Base-by-base conservation (phyloP, 176 grass and related monocot genomes). In the Dendrocalamus sinicus region DNA sequence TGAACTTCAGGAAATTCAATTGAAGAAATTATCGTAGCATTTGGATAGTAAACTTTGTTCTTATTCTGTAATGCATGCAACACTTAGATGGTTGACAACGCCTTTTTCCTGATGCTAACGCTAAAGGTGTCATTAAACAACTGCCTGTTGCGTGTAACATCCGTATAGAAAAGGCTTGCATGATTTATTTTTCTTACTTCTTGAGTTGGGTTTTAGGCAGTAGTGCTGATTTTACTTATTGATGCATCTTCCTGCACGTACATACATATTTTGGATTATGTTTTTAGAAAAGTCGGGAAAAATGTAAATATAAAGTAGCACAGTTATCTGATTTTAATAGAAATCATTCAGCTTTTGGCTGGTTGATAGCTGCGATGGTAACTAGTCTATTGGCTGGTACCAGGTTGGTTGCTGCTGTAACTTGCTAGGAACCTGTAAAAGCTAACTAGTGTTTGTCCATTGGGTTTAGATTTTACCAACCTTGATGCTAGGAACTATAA, bases 401-500 rank as follows among this genome's bases (percentile, higher is more conserved):
- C 65, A 9, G 13, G 32, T 67, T 39, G 65, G 32, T 67, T 67
- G 15, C 32, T 19, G 58, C 58, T 60, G 58, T 58, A 58, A n/a
- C 55, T 61, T 4, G n/a, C n/a, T 11, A 24, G n/a, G 24, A 67
- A 67, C 28, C 26, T 52, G 12, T 81, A 53, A 51, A 43, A 69
- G 45, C 30, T 12, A 67, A 14, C 48, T 81, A 41, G 32, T 53
- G 48, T 8, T 8, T 48, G 19, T 39, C n/a, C 15, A 64, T 30
- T 79, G 11, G 58, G 9, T 79, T 79, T 63, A 47, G 41, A 79
- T 79, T 64, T 46, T 47, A 78, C 40, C 12, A 79, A 79, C 16
- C 24, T 79, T 19, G 24, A 22, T 65, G 43, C 77, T 48, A 79
- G 55, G 43, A 79, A 48, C 60, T 35, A 11, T 79, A 32, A 23